Conservation (phyloP, 169 alveolate species). For the Plasmodium billcollinsi region DNA sequence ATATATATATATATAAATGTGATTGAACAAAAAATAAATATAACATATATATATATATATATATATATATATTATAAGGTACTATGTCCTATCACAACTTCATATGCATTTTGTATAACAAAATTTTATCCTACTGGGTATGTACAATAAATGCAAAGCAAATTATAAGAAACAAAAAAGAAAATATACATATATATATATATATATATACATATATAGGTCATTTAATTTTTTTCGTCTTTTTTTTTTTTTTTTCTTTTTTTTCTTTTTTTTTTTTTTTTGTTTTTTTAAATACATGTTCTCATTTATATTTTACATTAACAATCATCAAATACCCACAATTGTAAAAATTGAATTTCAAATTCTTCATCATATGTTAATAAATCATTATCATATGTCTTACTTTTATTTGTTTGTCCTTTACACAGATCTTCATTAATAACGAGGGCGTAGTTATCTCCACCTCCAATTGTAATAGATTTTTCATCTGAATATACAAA, state of each 20-base stretch:
- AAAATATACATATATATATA: background rate
- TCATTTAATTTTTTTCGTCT: background rate
- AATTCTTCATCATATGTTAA: constrained; percentile 72
- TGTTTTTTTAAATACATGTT: background rate
- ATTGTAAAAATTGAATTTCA: constrained; percentile 74
- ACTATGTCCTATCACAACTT: no score
- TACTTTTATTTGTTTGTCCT: constrained; percentile 82
- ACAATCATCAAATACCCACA: constrained; percentile 73
- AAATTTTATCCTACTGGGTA: no score
- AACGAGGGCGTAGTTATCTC: constrained; percentile 84
- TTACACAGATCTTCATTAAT: constrained; percentile 83
- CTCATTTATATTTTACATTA: constrained; percentile 1
- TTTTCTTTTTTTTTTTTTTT: background rate
- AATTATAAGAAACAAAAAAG: no score
- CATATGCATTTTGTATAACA: no score
- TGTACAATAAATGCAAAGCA: no score
- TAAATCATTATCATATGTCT: constrained; percentile 80
- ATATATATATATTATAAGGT: no score
- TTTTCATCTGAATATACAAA: constrained; percentile 83
- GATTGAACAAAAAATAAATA: no score
- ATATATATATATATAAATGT: no score
- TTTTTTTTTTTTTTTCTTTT: background rate
- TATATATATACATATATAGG: background rate
- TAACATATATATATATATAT: no score
- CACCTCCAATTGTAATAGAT: constrained; percentile 86